Conservation (phyloP, 352 stramenopile genomes). For the Pythium guiyangense region DNA sequence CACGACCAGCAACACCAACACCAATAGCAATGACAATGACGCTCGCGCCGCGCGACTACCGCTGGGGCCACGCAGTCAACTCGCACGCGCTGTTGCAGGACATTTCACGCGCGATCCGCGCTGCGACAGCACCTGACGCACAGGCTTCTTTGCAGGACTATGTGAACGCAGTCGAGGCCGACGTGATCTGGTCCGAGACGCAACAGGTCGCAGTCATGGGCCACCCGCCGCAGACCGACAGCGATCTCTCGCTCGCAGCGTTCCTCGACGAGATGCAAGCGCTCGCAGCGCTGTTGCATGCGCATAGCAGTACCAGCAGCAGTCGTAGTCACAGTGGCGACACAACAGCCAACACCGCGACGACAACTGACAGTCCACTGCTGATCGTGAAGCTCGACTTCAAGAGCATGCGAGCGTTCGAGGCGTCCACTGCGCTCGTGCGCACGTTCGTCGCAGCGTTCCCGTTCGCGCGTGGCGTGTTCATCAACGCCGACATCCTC, state of each 20-base stretch:
- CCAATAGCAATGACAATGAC: too few species aligned
- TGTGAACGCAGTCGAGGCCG: too few species aligned
- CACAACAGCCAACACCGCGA: too few species aligned
- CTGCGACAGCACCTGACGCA: conserved; percentile 13
- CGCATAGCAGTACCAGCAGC: not conserved
- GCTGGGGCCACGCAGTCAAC: conserved; percentile 70
- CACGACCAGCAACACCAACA: too few species aligned
- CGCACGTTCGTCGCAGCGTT: conserved; percentile 33
- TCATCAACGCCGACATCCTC: too few species aligned
- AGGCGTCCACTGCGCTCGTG: conserved; percentile 24
- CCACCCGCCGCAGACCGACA: too few species aligned
- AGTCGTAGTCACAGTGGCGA: conserved; percentile 26
- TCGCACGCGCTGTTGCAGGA: conserved; percentile 25
- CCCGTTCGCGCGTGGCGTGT: conserved; percentile 41
- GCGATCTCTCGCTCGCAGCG: too few species aligned
- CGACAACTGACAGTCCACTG: too few species aligned
- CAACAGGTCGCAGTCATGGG: too few species aligned
- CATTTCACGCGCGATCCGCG: conserved; percentile 27
- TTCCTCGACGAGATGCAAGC: too few species aligned
- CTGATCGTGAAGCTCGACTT: conserved; percentile 76
- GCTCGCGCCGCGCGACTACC: conserved; percentile 52
- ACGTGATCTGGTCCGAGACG: too few species aligned
- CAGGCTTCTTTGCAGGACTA: too few species aligned
- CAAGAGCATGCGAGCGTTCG: conserved; percentile 55
- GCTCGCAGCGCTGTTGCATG: conserved; percentile 7